Evolutionary conservation across 2,329 filamentous ascomycete genomes (phyloP).

Genomic region (Amesomyces nigricolor): DNA sequence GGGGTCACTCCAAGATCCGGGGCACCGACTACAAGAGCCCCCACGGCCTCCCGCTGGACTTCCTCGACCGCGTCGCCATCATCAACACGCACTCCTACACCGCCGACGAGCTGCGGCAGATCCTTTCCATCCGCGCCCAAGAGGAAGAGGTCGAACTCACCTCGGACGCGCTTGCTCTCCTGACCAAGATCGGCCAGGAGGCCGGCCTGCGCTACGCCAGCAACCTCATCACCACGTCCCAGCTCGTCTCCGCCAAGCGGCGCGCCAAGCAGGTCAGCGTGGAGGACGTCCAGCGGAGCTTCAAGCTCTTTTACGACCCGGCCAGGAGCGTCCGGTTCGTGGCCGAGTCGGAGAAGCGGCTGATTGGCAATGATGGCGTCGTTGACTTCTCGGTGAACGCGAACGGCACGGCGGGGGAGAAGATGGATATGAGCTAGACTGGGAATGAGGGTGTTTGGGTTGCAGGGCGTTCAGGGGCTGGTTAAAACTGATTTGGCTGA

Average conservation of each 20-base stretch:
- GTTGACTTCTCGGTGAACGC: slow-evolving; percentile 63
- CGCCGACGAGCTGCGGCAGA: slow-evolving; percentile 82
- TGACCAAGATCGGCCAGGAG: slow-evolving; percentile 94
- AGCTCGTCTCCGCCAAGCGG: slow-evolving; percentile 80
- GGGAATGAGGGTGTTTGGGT: slow-evolving; percentile 1
- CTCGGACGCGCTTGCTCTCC: slow-evolving; percentile 80
- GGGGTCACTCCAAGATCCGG: slow-evolving; percentile 83
- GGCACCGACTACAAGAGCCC: slow-evolving; percentile 91
- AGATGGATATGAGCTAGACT: slow-evolving; percentile 29
- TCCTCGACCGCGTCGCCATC: slow-evolving; percentile 92
- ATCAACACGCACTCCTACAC: slow-evolving; percentile 86
- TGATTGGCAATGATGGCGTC: slow-evolving; percentile 80
- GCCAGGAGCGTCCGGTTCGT: slow-evolving; percentile 86
- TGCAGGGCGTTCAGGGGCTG: slow-evolving; percentile 22
- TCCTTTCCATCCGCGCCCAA: slow-evolving; percentile 83
- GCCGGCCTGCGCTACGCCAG: slow-evolving; percentile 91
- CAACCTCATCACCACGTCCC: slow-evolving; percentile 92
- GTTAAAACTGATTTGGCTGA: slow-evolving; percentile 22
- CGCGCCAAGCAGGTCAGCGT: slow-evolving; percentile 77
- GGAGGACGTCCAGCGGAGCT: slow-evolving; percentile 88
- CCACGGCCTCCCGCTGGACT: slow-evolving; percentile 90
- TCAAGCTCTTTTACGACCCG: slow-evolving; percentile 89
- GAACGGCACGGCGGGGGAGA: slow-evolving; percentile 35
- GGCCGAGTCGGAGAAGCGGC: slow-evolving; percentile 78
- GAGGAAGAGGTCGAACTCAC: slow-evolving; percentile 94